Evolutionary conservation across 225 moss, liverwort and hornwort genomes (phyloP).

Genomic region (Takakia lepidozioides): DNA sequence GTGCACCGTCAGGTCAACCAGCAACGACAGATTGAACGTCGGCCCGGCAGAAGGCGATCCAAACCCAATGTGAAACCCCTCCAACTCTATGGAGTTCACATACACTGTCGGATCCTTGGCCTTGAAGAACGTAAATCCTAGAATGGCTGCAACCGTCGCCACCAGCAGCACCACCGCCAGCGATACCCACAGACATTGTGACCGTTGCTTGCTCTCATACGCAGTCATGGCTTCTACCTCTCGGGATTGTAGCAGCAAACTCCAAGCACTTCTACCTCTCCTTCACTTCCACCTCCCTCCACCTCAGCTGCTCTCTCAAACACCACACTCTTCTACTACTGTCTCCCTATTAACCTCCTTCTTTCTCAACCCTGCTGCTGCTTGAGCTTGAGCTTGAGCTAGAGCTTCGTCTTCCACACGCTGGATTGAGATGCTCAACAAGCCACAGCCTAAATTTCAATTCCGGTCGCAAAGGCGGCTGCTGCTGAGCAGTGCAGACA

Average conservation of each 20-base stretch:
- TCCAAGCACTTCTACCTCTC: not conserved
- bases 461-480: too few species aligned
- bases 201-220: constrained; percentile 22
- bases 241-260: not conserved
- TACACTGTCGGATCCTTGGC: constrained; percentile 15
- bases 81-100: constrained; percentile 29
- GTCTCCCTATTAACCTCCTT: too few species aligned
- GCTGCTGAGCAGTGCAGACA: too few species aligned
- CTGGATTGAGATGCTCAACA: too few species aligned
- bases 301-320: too few species aligned
- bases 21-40: constrained; percentile 19
- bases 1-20: constrained; percentile 30
- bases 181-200: constrained; percentile 15
- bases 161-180: constrained; percentile 2
- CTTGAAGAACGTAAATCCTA: constrained; percentile 31
- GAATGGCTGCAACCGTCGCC: constrained; percentile 9
- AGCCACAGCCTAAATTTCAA: too few species aligned
- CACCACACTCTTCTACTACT: too few species aligned
- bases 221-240: too few species aligned
- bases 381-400: too few species aligned
- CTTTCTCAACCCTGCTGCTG: too few species aligned
- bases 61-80: constrained; percentile 14
- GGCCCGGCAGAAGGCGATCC: constrained; percentile 2
- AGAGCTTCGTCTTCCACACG: too few species aligned
- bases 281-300: too few species aligned